Conservation (phyloP, 345 rosid genomes). For the Eucalyptus marginata region DNA sequence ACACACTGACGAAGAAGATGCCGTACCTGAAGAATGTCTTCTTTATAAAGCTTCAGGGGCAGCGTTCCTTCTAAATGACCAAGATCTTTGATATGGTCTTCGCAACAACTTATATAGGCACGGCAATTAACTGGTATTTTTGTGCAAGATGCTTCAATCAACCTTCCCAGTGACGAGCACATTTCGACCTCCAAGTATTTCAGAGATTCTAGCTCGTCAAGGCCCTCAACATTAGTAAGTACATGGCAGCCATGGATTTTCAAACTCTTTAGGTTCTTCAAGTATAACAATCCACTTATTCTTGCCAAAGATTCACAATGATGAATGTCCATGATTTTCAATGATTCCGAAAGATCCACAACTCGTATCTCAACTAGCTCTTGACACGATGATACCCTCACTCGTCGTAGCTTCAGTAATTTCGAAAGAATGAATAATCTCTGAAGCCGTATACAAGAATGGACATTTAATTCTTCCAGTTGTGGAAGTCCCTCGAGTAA, state of each 20-base stretch:
- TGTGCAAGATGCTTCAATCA: not conserved
- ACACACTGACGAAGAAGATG: not conserved
- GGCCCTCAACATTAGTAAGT: not conserved
- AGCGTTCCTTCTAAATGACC: too few relatives aligned
- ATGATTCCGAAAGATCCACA: not conserved
- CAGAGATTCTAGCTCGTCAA: too few relatives aligned
- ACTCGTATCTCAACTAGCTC: not conserved
- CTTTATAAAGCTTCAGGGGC: not conserved
- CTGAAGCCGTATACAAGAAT: fast-evolving
- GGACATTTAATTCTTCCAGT: fast-evolving
- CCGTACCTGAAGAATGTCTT: fast-evolving
- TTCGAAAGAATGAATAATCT: not conserved
- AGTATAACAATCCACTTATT: not conserved
- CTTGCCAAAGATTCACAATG: fast-evolving
- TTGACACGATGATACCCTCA: fast-evolving
- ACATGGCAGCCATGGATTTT: fast-evolving
- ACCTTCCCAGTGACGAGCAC: fast-evolving
- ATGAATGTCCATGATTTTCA: fast-evolving
- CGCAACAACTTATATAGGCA: fast-evolving
- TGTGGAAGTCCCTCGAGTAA: fast-evolving
- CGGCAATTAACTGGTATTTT: not conserved
- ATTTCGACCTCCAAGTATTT: fast-evolving
- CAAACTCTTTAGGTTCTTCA: fast-evolving
- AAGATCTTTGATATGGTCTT: too few relatives aligned
- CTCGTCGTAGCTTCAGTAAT: fast-evolving